Percentiles rank a stretch among this genome's conserved stretches.
phyloP scores from a whole-genome alignment of 73 alveolate genomes.

The Blepharisma japonicum region DNA sequence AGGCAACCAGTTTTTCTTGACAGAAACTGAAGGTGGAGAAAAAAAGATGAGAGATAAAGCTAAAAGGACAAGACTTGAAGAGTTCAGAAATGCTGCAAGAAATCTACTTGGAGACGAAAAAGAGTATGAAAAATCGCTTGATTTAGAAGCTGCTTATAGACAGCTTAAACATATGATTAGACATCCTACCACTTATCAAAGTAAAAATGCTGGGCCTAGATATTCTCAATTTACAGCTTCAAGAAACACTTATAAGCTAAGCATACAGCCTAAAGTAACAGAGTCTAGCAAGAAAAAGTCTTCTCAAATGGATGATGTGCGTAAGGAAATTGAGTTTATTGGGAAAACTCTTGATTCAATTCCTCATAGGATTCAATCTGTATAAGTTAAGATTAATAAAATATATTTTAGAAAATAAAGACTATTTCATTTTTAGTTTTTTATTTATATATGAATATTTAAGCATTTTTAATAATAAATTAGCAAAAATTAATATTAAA shows the following conservation, averaged over 20 bases:
- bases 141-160: slow-evolving; percentile 29
- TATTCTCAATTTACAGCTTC: not conserved
- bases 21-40: slow-evolving; percentile 29
- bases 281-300: too few relatives aligned
- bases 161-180: slow-evolving; percentile 27
- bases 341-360: too few relatives aligned
- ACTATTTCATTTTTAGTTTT: too few relatives aligned
- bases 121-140: slow-evolving; percentile 23
- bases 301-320: too few relatives aligned
- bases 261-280: too few relatives aligned
- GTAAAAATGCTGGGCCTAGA: not conserved
- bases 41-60: not conserved
- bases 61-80: slow-evolving; percentile 16
- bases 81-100: slow-evolving; percentile 22
- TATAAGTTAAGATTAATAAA: too few relatives aligned
- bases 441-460: too few relatives aligned
- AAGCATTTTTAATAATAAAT: too few relatives aligned
- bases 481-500: too few relatives aligned
- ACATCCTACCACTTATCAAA: slow-evolving; percentile 24
- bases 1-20: not conserved
- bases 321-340: too few relatives aligned
- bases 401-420: too few relatives aligned
- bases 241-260: not conserved
- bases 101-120: not conserved
- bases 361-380: too few relatives aligned